A percentile compares a stretch with the other conserved stretches of the same genome.
Evolutionary conservation across 495 filamentous ascomycete genomes (phyloP).

Genomic region (Aspergillus heteromorphus): DNA sequence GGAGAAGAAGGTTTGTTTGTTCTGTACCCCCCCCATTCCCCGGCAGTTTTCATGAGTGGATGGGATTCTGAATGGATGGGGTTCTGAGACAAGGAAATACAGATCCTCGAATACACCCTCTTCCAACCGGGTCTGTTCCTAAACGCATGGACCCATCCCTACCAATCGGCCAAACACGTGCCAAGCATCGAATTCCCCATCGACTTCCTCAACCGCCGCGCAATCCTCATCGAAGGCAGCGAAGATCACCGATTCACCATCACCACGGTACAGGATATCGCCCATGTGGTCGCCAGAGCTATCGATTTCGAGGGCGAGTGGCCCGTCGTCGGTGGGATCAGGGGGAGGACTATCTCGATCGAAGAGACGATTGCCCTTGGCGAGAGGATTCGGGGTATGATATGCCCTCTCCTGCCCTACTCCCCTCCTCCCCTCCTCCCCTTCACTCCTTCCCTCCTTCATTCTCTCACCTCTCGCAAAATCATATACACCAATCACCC

Average conservation of each 20-base stretch:
- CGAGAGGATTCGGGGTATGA: slow-evolving; percentile 46
- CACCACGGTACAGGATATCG: slow-evolving; percentile 43
- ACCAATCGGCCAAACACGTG: slow-evolving; percentile 47
- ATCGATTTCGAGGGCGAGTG: slow-evolving; percentile 52
- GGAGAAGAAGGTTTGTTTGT: slow-evolving; percentile 34
- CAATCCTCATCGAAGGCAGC: slow-evolving; percentile 42
- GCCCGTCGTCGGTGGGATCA: slow-evolving; percentile 50
- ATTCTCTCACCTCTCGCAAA: no score
- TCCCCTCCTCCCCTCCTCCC: no score
- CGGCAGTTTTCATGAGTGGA: no score
- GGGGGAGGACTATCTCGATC: slow-evolving; percentile 38
- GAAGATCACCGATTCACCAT: slow-evolving; percentile 39
- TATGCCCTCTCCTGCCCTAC: no score
- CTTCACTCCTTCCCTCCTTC: no score
- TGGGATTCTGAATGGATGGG: neutral
- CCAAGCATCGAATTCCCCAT: slow-evolving; percentile 30
- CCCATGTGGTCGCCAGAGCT: slow-evolving; percentile 41
- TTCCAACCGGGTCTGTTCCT: slow-evolving; percentile 53
- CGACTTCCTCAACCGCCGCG: slow-evolving; percentile 46
- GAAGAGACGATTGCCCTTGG: slow-evolving; percentile 40
- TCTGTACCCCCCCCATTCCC: no score
- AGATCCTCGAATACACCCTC: slow-evolving; percentile 53
- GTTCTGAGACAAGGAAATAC: neutral
- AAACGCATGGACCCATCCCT: slow-evolving; percentile 48
- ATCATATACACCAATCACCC: no score